These are phyloP conservation scores for Spergularia bocconei DNA, from an alignment of 148 eudicot species.

Conservation along the genomic window DNA sequence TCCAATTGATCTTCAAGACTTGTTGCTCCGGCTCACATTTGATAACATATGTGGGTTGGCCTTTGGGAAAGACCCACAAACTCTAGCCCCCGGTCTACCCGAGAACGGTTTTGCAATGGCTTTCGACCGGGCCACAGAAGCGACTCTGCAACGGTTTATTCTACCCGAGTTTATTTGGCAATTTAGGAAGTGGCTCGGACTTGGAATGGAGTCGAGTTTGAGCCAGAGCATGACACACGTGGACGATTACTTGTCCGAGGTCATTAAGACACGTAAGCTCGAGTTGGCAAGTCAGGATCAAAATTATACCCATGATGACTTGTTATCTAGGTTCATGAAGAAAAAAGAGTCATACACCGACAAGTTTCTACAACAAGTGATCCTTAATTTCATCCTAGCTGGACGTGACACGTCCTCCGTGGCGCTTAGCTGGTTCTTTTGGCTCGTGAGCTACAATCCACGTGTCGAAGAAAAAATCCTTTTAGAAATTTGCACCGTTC, in stretches of 20 bases:
- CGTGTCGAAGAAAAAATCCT: slow-evolving; percentile 66
- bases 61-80: slow-evolving; percentile 84
- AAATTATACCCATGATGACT: slow-evolving; percentile 53
- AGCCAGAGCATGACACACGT: slow-evolving; percentile 59
- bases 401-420: slow-evolving; percentile 97
- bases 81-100: slow-evolving; percentile 58
- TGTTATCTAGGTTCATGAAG: slow-evolving; percentile 82
- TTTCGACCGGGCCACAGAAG: slow-evolving; percentile 85
- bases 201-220: slow-evolving; percentile 66
- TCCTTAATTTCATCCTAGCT: slow-evolving; percentile 84
- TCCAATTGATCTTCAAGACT: slow-evolving; percentile 74
- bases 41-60: slow-evolving; percentile 92
- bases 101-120: slow-evolving; percentile 65
- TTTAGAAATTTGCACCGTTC: slow-evolving; percentile 54
- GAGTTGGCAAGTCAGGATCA: slow-evolving; percentile 38
- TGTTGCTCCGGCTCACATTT: slow-evolving; percentile 79
- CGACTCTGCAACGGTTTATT: slow-evolving; percentile 74
- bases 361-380: slow-evolving; percentile 71
- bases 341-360: slow-evolving; percentile 72
- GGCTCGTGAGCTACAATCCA: slow-evolving; percentile 50
- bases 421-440: slow-evolving; percentile 96
- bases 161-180: slow-evolving; percentile 78
- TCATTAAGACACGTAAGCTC: slow-evolving; percentile 70
- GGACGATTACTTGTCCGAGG: slow-evolving; percentile 55
- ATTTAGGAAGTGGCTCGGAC: slow-evolving; percentile 62